Evolutionary conservation across 1,284 basidiomycete genomes (phyloP), one percentile per base, ranked within the genome.

Genomic region (Microbotryum scabiosae): DNA sequence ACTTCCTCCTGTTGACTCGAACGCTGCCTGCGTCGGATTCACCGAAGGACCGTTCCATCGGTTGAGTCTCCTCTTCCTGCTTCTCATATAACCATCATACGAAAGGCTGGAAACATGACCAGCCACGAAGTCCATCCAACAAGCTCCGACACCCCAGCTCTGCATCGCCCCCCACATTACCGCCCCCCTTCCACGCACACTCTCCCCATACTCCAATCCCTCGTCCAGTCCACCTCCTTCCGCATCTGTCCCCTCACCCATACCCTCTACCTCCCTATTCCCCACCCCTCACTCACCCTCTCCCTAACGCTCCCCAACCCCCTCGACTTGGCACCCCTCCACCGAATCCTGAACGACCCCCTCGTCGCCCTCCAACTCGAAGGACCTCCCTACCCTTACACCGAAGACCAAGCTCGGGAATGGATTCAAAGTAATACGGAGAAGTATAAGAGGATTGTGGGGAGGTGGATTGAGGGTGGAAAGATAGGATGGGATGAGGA

Each of bases 361-460:
- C 21, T 3, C 23, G 57, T 62, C 18, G 51, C 30, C 1, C 28
- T 47, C 3, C 26, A 57, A 16, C 54, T 66, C 14, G 32, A 54
- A 44, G 64, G 64, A 4, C 64, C 64, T 36, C 64, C 64, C 18
- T 66, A 51, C 25, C 64, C 64, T 7, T 63, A 63, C 44, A 18
- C 43, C 5, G 23, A 18, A 4, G 41, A 44, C 25, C 16, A 54
- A 30, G 61, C 50, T 14, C 5, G 5, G n/a, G 54, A 23, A 1
- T 59, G 53, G 51, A 28, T 23, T 16, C n/a, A 46, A 6, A 20
- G 30, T 21, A 44, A 26, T 5, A 46, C 30, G 10, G 25, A 12
- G 2, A 28, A 41, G 1, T 25, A 43, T n/a, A 51, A 46, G 28
- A 23, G 8, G 5, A n/a, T 21, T 3, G 45, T 63, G 20, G n/a